Base-by-base conservation (phyloP, 257 asterid species). In the Gentiana dahurica region DNA sequence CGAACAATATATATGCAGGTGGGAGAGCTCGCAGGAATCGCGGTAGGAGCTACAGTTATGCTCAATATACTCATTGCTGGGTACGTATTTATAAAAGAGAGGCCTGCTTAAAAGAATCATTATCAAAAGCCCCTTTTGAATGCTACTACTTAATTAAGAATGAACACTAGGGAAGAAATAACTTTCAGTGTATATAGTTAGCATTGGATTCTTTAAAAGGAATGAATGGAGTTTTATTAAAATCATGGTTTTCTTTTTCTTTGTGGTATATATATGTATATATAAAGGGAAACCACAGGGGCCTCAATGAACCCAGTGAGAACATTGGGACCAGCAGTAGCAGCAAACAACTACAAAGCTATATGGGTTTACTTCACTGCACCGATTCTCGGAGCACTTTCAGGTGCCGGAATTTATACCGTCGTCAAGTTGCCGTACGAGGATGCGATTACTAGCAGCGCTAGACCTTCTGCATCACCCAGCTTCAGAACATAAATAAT, bases 291-390 rank as follows among this genome's bases (percentile, higher is more conserved):
- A 55, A 69, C 79, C 47, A 86, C 87, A 0, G 97, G 97, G 47
- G 95, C 78, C 34, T 89, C 97, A 10, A 89, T 89, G 97, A 89
- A 89, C 59, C 97, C 97, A 34, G 95, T 80, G 58, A 78, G 95
- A 54, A 89, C 86, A 11, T 68, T 89, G 8, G 94, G 97, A 36
- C 95, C 97, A 33, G 95, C 95, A 37, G 71, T 89, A 57, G 94
- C 83, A 15, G 84, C 81, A 32, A 81, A 75, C 81, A 86, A 89
- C 75, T 89, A 71, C 24, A 78, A 65, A 63, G 94, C 73, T 47
- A 78, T 89, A 33, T 89, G 95, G 97, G 63, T 89, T 7, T 89
- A 89, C 80, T 70, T 89, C 2, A 81, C 81, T 34, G 94, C 97
- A 34, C 97, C 97, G 0, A 34, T 81, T 12, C 68, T 86, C 0